Percentiles rank a stretch among this genome's conserved stretches.
Conservation (phyloP, 2,329 filamentous ascomycete species). For the Penicillium corylophilum region DNA sequence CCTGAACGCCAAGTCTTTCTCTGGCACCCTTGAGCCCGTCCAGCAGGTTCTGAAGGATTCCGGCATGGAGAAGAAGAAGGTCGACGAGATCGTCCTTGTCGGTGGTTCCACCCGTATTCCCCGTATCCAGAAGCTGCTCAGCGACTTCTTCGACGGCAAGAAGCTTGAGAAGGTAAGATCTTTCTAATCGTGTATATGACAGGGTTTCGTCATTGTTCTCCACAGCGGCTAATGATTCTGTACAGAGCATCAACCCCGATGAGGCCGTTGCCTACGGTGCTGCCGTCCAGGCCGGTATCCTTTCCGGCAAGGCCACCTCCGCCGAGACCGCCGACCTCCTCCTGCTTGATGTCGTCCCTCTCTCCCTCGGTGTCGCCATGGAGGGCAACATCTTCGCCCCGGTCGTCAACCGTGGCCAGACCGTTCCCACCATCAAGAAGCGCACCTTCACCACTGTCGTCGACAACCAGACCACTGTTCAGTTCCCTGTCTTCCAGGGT, state of each 20-base stretch:
- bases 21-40: conserved; percentile 90
- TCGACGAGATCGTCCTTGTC: conserved; percentile 98
- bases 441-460: conserved; percentile 76
- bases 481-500: conserved; percentile 93
- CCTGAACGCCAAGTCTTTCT: conserved; percentile 92
- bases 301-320: conserved; percentile 95
- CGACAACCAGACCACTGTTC: conserved; percentile 72
- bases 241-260: conserved; percentile 90
- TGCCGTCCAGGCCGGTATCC: conserved; percentile 96
- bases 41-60: conserved; percentile 96
- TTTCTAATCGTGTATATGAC: not conserved
- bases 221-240: conserved; percentile 1
- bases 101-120: conserved; percentile 99
- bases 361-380: conserved; percentile 98
- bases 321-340: conserved; percentile 93
- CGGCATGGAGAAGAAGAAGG: conserved; percentile 78
- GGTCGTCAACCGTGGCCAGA: conserved; percentile 77
- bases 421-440: conserved; percentile 80
- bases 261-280: conserved; percentile 99
- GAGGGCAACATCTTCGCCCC: conserved; percentile 98
- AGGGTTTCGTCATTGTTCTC: not conserved
- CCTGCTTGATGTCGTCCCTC: conserved; percentile 91
- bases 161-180: conserved; percentile 83
- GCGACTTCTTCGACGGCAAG: conserved; percentile 99
- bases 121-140: conserved; percentile 97